Evolutionary conservation across 1,284 basidiomycete species (phyloP).

Genomic region (Sanghuangporus baumii): DNA sequence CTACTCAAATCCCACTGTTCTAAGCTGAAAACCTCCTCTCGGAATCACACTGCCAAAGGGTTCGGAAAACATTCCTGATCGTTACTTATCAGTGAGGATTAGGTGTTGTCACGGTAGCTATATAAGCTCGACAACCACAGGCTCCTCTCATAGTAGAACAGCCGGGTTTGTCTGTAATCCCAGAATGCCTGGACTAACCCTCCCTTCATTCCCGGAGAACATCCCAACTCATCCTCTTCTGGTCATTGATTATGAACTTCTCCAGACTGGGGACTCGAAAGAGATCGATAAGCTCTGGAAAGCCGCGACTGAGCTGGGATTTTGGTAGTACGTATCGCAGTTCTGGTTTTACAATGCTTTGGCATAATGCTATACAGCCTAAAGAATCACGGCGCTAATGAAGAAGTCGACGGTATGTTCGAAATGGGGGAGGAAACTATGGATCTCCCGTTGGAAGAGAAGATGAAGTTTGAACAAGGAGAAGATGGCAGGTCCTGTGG

Average conservation of each 20-base stretch:
- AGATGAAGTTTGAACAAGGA: slow-evolving; percentile 61
- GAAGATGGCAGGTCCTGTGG: slow-evolving; percentile 58
- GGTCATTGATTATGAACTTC: slow-evolving; percentile 42
- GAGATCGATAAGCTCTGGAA: slow-evolving; percentile 45
- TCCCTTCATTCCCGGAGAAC: slow-evolving; percentile 43
- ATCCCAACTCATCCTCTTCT: slow-evolving; percentile 40
- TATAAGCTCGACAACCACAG: no score
- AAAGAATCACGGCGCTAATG: slow-evolving; percentile 55
- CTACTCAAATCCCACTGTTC: no score
- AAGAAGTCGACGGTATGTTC: slow-evolving; percentile 54
- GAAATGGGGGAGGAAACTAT: slow-evolving; percentile 52
- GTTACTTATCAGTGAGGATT: no score
- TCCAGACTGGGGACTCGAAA: slow-evolving; percentile 30
- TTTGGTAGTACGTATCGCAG: slow-evolving; percentile 44
- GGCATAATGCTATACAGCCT: slow-evolving; percentile 32
- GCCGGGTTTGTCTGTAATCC: no score
- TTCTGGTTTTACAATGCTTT: background rate
- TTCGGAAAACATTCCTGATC: no score
- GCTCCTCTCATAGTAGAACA: no score
- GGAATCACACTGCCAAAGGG: no score
- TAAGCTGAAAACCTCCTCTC: no score
- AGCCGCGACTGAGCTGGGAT: slow-evolving; percentile 45
- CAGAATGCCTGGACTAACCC: slow-evolving; percentile 11
- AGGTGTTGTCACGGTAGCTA: no score
- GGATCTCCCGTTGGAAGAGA: slow-evolving; percentile 53